These are phyloP conservation scores for Wickerhamiella musiphila DNA, from an alignment of 805 yeast genomes.

Conservation along the genomic window DNA sequence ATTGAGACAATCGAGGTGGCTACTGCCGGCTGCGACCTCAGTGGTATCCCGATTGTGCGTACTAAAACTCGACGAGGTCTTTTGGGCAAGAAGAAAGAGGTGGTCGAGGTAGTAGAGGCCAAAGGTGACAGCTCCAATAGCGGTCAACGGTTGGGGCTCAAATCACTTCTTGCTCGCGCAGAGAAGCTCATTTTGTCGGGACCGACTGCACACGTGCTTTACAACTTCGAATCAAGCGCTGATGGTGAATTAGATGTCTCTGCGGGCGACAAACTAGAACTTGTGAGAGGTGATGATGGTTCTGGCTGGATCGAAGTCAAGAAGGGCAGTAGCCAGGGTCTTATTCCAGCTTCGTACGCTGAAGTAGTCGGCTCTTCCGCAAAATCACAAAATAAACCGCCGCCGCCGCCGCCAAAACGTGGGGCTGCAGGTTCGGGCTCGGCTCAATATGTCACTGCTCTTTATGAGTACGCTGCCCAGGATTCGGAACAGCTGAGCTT, in stretches of 20 bases:
- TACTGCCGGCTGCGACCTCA: constrained; percentile 42
- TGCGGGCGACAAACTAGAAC: constrained; percentile 42
- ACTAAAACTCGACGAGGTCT: constrained; percentile 43
- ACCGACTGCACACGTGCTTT: constrained; percentile 23
- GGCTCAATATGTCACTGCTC: constrained; percentile 28
- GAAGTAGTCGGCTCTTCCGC: constrained; percentile 27
- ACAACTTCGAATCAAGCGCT: constrained; percentile 49
- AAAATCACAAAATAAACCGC: constrained; percentile 58
- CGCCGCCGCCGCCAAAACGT: constrained; percentile 63
- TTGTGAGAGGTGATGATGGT: constrained; percentile 63
- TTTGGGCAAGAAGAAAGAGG: constrained; percentile 24
- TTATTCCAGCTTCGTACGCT: constrained; percentile 74
- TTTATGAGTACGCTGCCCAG: constrained; percentile 60
- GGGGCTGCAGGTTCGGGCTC: constrained; percentile 44
- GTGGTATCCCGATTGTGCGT: constrained; percentile 19
- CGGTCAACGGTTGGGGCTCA: constrained; percentile 11
- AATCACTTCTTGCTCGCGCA: constrained; percentile 15
- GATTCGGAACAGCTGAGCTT: constrained; percentile 69
- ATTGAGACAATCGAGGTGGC: constrained; percentile 78
- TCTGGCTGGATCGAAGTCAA: constrained; percentile 78
- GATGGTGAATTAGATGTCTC: constrained; percentile 52
- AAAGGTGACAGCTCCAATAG: constrained; percentile 3
- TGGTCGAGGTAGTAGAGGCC: constrained; percentile 14
- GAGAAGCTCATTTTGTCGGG: constrained; percentile 10
- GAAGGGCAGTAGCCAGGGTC: constrained; percentile 38